These are phyloP conservation scores for Panicum miliaceum DNA, from an alignment of 176 grass and related monocot species.

Conservation along the genomic window DNA sequence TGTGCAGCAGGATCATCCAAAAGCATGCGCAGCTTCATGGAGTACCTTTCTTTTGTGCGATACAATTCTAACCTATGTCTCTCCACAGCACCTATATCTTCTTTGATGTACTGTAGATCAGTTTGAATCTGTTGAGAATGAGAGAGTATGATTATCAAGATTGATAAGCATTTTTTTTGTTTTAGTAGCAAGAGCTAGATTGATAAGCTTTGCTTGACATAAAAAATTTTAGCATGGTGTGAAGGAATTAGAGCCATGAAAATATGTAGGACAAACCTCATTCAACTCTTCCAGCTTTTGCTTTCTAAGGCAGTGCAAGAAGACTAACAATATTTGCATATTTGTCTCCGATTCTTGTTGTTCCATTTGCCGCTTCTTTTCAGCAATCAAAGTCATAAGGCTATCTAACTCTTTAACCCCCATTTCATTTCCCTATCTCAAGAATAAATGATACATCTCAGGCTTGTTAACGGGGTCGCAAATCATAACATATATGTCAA, in stretches of 20 bases:
- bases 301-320: constrained; percentile 97
- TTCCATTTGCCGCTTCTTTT: constrained; percentile 96
- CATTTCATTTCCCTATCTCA: constrained; percentile 83
- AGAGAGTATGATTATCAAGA: constrained; percentile 29
- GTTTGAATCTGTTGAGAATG: constrained; percentile 78
- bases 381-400: constrained; percentile 80
- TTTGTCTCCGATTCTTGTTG: constrained; percentile 97
- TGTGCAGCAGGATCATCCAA: constrained; percentile 76
- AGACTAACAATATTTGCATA: constrained; percentile 97
- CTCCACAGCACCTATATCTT: constrained; percentile 89
- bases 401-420: constrained; percentile 82
- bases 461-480: not conserved
- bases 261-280: constrained; percentile 59
- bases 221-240: not conserved
- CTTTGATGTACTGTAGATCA: constrained; percentile 98
- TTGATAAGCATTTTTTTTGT: not conserved
- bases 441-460: constrained; percentile 17
- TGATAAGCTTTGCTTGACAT: not conserved
- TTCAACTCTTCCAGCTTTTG: constrained; percentile 97
- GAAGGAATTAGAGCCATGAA: constrained; percentile 23
- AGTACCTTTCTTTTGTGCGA: constrained; percentile 91
- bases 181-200: not conserved
- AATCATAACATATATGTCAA: not conserved
- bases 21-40: constrained; percentile 91
- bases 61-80: constrained; percentile 85